A percentile compares a stretch with the other conserved stretches of the same genome.
phyloP scores from a whole-genome alignment of 2,329 filamentous ascomycete genomes.

The Sporothrix phasma region DNA sequence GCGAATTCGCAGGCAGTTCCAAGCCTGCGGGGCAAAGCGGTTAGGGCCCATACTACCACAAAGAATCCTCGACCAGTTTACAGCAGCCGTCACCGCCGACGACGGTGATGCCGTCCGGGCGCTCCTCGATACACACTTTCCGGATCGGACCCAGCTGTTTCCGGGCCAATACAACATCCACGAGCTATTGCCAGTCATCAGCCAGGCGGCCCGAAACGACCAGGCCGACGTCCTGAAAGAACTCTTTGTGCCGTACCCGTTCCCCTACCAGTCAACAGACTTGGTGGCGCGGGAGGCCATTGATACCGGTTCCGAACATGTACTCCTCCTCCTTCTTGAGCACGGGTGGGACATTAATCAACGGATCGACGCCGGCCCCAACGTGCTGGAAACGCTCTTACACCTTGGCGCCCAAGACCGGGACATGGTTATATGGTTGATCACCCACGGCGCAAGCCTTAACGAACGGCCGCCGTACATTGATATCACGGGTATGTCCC shows the following conservation, averaged over 20 bases:
- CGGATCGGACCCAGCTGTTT: background rate
- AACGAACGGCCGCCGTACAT: background rate
- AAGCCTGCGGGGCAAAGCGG: background rate
- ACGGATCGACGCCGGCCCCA: background rate
- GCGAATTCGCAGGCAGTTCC: background rate
- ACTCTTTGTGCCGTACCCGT: background rate
- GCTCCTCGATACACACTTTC: conserved; percentile 3
- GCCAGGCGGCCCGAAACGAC: background rate
- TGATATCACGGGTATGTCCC: conserved; percentile 5
- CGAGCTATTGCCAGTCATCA: background rate
- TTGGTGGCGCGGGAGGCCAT: background rate
- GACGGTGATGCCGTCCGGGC: background rate
- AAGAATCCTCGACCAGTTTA: background rate
- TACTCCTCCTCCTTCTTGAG: background rate
- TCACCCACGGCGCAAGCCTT: conserved; percentile 5
- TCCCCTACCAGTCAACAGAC: background rate
- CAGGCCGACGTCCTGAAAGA: background rate
- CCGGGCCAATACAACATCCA: background rate
- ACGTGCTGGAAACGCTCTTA: background rate
- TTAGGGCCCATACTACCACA: background rate
- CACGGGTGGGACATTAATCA: background rate
- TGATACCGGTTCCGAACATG: background rate
- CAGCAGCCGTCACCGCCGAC: background rate
- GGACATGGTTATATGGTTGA: conserved; percentile 1
- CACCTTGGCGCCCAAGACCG: background rate